phyloP scores from a whole-genome alignment of 2,329 filamentous ascomycete genomes.

The Xylariaceae sp. region DNA sequence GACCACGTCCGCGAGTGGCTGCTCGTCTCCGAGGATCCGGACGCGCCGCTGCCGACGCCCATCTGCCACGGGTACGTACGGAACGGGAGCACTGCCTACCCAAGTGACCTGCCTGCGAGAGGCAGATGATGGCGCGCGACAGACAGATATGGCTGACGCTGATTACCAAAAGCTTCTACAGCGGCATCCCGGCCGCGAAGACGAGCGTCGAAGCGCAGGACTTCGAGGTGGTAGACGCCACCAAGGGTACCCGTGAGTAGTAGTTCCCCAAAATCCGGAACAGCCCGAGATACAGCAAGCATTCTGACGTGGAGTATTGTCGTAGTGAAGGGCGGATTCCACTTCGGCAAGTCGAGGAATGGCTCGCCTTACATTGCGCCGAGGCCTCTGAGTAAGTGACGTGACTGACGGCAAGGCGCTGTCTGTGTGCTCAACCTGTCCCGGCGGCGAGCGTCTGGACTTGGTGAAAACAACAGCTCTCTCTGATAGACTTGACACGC shows the following conservation, averaged over 20 bases:
- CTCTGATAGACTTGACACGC: no score
- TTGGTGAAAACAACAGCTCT: no score
- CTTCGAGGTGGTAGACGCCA: slow-evolving; percentile 26
- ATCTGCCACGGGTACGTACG: slow-evolving; percentile 36
- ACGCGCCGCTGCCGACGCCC: slow-evolving; percentile 36
- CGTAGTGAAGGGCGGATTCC: slow-evolving; percentile 38
- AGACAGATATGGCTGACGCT: background rate
- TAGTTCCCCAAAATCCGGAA: no score
- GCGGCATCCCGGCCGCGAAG: slow-evolving; percentile 29
- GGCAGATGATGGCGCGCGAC: background rate
- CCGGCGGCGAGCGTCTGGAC: no score
- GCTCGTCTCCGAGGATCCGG: slow-evolving; percentile 38
- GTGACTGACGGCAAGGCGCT: no score
- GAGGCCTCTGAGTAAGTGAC: slow-evolving; percentile 34
- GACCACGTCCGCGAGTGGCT: slow-evolving; percentile 34
- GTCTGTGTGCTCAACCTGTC: no score
- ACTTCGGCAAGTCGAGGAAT: slow-evolving; percentile 34
- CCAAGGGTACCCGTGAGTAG: slow-evolving; percentile 19
- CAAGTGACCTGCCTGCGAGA: background rate
- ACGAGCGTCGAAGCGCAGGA: slow-evolving; percentile 28
- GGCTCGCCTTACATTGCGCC: slow-evolving; percentile 37
- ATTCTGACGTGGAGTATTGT: no score
- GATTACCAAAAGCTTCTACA: slow-evolving; percentile 25
- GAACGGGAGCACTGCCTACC: background rate
- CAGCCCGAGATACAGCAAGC: no score